Conservation (phyloP, 345 rosid species). For the Salix exigua region DNA sequence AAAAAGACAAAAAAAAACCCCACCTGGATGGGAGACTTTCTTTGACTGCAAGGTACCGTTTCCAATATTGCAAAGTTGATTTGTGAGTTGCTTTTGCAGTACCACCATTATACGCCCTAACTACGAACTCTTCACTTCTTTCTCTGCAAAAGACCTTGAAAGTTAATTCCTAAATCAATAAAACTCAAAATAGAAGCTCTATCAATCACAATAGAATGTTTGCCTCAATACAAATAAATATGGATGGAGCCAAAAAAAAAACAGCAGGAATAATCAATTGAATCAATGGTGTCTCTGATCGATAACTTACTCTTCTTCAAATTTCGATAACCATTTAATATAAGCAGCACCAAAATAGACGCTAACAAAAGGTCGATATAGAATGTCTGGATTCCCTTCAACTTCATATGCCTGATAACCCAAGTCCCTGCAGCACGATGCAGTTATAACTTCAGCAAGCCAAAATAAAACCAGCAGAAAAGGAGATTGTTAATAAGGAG, state of each 20-base stretch:
- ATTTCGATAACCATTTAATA: constrained; percentile 73
- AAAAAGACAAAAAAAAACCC: not conserved
- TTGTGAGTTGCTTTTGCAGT: constrained; percentile 77
- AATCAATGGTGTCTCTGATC: not conserved
- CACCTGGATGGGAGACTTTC: constrained; percentile 74
- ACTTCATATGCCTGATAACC: constrained; percentile 58
- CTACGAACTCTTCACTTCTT: constrained; percentile 84
- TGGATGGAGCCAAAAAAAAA: not conserved
- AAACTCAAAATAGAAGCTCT: not conserved
- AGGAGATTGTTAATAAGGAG: not conserved
- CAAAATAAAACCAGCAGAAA: not conserved
- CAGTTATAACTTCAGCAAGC: constrained; percentile 13
- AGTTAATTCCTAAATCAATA: constrained; percentile 10
- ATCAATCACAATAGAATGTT: constrained; percentile 1
- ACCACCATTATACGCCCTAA: constrained; percentile 80
- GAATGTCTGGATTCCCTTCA: constrained; percentile 54
- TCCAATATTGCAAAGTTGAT: constrained; percentile 85
- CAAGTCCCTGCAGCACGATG: constrained; percentile 48
- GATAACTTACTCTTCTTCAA: constrained; percentile 53
- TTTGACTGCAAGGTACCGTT: constrained; percentile 69
- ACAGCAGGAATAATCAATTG: not conserved
- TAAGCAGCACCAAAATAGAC: constrained; percentile 89
- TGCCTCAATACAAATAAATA: not conserved
- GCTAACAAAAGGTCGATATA: constrained; percentile 72
- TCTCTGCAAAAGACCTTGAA: constrained; percentile 41